Conservation (phyloP, 805 yeast genomes). For the Sungouiozyma intestinalis region DNA sequence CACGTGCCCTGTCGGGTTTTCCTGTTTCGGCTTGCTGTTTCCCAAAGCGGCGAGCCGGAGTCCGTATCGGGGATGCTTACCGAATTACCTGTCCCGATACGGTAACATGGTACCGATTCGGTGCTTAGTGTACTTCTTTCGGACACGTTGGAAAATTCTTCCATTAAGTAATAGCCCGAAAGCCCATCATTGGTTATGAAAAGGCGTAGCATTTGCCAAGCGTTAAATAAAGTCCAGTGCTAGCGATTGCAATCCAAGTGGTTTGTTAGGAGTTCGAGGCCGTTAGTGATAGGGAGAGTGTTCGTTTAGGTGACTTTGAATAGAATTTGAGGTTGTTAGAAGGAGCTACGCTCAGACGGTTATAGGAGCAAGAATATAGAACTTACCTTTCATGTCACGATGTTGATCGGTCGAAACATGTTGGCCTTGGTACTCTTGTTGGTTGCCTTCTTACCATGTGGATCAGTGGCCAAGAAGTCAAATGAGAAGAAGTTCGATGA, state of each 20-base stretch:
- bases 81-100: neutral
- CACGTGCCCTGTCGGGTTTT: no score
- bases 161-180: neutral
- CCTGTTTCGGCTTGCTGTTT: no score
- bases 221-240: no score
- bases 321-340: no score
- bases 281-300: no score
- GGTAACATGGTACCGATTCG: neutral
- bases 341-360: no score
- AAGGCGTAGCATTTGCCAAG: neutral
- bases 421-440: neutral
- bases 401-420: neutral
- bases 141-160: neutral
- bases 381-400: neutral
- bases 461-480: neutral
- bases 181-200: neutral
- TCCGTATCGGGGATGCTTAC: no score
- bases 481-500: slow-evolving; percentile 1
- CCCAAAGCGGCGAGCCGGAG: no score
- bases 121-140: neutral
- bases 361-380: neutral
- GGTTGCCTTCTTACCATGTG: neutral
- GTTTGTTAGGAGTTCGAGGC: no score
- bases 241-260: no score
- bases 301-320: no score